Evolutionary conservation across 1,284 basidiomycete genomes (phyloP).

Genomic region (Naganishia liquefaciens): DNA sequence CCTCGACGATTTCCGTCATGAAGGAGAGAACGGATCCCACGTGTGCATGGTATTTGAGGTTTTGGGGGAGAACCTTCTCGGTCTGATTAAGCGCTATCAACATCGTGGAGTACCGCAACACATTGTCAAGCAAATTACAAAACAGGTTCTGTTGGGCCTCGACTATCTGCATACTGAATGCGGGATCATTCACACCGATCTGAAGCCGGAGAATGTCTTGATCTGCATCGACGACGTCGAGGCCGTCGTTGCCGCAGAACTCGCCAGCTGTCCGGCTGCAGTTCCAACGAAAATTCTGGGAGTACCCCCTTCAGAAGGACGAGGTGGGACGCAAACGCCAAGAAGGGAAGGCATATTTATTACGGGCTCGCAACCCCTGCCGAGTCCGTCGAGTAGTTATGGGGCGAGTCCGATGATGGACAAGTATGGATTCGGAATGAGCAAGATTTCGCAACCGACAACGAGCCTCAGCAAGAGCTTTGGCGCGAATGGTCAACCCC

Average conservation of each 20-base stretch:
- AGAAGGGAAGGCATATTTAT: constrained; percentile 84
- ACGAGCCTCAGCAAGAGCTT: constrained; percentile 38
- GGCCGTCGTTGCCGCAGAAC: constrained; percentile 82
- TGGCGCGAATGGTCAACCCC: constrained; percentile 12
- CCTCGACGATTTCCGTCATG: constrained; percentile 95
- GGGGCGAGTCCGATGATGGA: constrained; percentile 79
- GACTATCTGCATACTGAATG: constrained; percentile 98
- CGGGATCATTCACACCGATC: constrained; percentile 91
- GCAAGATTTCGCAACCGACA: constrained; percentile 57
- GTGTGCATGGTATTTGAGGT: constrained; percentile 99
- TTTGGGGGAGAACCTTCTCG: constrained; percentile 94
- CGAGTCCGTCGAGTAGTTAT: constrained; percentile 71
- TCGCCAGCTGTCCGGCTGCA: constrained; percentile 62
- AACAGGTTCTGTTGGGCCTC: constrained; percentile 90
- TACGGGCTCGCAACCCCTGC: constrained; percentile 90
- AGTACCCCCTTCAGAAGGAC: constrained; percentile 89
- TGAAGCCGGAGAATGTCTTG: constrained; percentile 97
- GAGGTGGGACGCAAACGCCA: constrained; percentile 96
- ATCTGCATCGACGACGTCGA: constrained; percentile 98
- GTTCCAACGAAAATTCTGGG: constrained; percentile 82
- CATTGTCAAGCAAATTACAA: constrained; percentile 94
- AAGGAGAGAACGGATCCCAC: constrained; percentile 93
- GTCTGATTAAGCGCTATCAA: constrained; percentile 86
- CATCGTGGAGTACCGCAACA: constrained; percentile 89
- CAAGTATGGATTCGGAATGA: constrained; percentile 91